phyloP scores from a whole-genome alignment of 1,284 basidiomycete species.

The Fomitopsis betulina region DNA sequence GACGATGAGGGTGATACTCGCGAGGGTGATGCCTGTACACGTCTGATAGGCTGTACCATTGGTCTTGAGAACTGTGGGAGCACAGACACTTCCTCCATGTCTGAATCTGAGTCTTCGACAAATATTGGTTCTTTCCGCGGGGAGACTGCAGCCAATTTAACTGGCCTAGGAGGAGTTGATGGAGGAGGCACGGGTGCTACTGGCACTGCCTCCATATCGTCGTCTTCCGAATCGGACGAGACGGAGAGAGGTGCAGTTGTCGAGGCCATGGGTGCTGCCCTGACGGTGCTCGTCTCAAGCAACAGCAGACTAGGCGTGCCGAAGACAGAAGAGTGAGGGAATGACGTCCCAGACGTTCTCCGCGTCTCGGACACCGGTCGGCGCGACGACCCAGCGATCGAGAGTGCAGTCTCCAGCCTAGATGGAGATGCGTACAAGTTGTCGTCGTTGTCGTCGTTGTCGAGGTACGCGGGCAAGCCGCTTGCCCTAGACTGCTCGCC shows the following conservation, averaged over 20 bases:
- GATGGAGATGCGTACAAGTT: constrained; percentile 45
- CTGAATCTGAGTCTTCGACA: constrained; percentile 14
- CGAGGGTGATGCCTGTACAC: neutral
- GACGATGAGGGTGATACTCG: neutral
- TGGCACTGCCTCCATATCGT: constrained; percentile 43
- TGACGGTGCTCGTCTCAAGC: neutral
- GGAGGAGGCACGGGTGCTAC: constrained; percentile 1
- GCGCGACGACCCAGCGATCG: constrained; percentile 45
- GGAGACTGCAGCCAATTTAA: neutral
- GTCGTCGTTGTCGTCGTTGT: constrained; percentile 8
- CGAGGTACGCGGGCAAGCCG: neutral
- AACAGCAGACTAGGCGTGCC: constrained; percentile 21
- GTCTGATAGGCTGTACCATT: neutral
- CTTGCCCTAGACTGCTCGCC: neutral
- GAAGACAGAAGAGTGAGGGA: constrained; percentile 13
- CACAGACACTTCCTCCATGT: constrained; percentile 16
- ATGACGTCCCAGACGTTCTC: neutral
- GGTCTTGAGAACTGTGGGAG: neutral
- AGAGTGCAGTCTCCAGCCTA: constrained; percentile 57
- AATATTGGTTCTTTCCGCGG: neutral
- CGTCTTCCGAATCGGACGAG: constrained; percentile 27
- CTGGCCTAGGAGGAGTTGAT: neutral
- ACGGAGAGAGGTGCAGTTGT: neutral
- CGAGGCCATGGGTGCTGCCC: neutral
- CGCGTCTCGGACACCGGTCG: constrained; percentile 7